Conservation (phyloP, 768 basidiomycete genomes). For the Pleurotus salmoneostramineus region DNA sequence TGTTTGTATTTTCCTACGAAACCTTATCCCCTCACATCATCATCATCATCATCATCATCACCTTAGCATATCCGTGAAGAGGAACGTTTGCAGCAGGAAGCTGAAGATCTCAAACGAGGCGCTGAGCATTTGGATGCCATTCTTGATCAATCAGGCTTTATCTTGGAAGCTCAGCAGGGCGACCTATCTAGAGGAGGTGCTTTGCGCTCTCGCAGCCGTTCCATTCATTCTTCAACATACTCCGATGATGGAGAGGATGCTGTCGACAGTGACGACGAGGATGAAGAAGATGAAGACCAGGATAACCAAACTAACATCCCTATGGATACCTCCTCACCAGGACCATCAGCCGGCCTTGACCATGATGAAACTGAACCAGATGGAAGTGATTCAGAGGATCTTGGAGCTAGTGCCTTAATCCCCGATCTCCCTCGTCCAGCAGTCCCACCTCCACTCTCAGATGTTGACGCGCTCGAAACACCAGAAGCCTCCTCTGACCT, state of each 20-base stretch:
- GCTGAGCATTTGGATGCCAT: slow-evolving; percentile 89
- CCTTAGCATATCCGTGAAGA: slow-evolving; percentile 71
- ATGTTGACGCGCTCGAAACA: too few species aligned
- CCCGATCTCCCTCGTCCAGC: not conserved
- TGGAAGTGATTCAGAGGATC: not conserved
- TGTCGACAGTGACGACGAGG: slow-evolving; percentile 27
- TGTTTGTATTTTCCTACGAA: not conserved
- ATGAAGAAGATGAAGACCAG: slow-evolving; percentile 20
- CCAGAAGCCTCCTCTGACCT: too few species aligned
- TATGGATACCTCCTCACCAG: slow-evolving; percentile 6
- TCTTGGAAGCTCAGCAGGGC: slow-evolving; percentile 79
- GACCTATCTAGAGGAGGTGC: slow-evolving; percentile 53
- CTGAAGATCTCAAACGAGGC: slow-evolving; percentile 75
- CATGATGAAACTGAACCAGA: slow-evolving; percentile 1
- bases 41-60: slow-evolving; percentile 6
- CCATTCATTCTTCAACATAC: slow-evolving; percentile 41
- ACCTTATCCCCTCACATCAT: not conserved
- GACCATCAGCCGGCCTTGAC: slow-evolving; percentile 5
- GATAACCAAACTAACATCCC: not conserved
- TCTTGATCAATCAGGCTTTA: slow-evolving; percentile 82
- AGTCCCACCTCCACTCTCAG: not conserved
- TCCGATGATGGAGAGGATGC: slow-evolving; percentile 33
- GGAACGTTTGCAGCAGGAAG: slow-evolving; percentile 57
- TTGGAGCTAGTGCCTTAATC: not conserved
- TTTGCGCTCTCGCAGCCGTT: slow-evolving; percentile 51